phyloP scores from a whole-genome alignment of 2,329 filamentous ascomycete species.

The Coniella vitis region DNA sequence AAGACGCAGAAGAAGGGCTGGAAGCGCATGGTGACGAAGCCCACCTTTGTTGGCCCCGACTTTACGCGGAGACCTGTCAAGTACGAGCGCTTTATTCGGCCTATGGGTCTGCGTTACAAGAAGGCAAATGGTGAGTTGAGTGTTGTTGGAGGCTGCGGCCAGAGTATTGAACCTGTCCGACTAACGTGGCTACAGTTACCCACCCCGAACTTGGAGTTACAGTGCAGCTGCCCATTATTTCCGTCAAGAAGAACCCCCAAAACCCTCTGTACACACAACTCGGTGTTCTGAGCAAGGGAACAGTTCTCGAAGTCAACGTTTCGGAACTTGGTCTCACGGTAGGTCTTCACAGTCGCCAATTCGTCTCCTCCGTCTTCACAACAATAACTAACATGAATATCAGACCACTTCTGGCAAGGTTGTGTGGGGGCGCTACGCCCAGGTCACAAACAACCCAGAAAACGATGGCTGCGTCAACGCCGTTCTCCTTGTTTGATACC shows the following conservation, averaged over 20 bases:
- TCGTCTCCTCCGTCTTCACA: background rate
- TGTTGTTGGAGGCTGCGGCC: background rate
- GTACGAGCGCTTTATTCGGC: slow-evolving; percentile 51
- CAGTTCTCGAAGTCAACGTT: slow-evolving; percentile 80
- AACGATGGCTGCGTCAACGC: slow-evolving; percentile 27
- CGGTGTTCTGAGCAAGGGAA: slow-evolving; percentile 82
- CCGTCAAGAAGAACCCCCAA: slow-evolving; percentile 67
- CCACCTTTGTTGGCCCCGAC: slow-evolving; percentile 83
- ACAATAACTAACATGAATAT: background rate
- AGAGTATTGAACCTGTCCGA: background rate
- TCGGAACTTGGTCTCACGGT: slow-evolving; percentile 76
- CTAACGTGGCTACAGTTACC: slow-evolving; percentile 40
- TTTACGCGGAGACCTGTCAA: slow-evolving; percentile 84
- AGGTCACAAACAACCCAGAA: slow-evolving; percentile 52
- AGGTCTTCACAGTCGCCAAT: background rate
- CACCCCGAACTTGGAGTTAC: slow-evolving; percentile 80
- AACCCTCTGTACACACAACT: slow-evolving; percentile 88
- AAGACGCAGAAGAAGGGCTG: slow-evolving; percentile 74
- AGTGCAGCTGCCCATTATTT: slow-evolving; percentile 75
- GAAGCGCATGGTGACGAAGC: slow-evolving; percentile 65
- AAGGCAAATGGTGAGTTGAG: slow-evolving; percentile 23
- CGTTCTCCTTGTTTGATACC: slow-evolving; percentile 21
- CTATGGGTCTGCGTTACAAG: slow-evolving; percentile 44
- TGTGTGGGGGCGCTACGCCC: slow-evolving; percentile 82
- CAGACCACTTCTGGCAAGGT: slow-evolving; percentile 81